phyloP scores from a whole-genome alignment of 1,139 yeast genomes.

The Yamadazyma dushanensis region DNA sequence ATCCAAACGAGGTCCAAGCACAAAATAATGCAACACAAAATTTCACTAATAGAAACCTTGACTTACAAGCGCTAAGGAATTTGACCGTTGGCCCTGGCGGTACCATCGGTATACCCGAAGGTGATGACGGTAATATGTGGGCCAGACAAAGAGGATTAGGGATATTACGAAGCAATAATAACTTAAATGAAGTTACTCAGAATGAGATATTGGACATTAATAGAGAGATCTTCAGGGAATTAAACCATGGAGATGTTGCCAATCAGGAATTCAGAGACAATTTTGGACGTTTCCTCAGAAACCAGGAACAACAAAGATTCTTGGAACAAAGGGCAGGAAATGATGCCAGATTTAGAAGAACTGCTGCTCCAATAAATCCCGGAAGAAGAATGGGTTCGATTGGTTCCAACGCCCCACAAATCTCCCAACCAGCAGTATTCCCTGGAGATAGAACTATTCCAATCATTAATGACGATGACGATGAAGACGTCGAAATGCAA shows the following conservation, averaged over 20 bases:
- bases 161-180: slow-evolving; percentile 17
- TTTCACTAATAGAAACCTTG: slow-evolving; percentile 8
- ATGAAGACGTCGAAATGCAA: slow-evolving; percentile 36
- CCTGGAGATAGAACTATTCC: slow-evolving; percentile 30
- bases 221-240: slow-evolving; percentile 36
- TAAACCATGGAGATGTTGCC: slow-evolving; percentile 34
- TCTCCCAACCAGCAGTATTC: slow-evolving; percentile 45
- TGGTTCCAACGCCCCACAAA: slow-evolving; percentile 41
- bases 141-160: slow-evolving; percentile 39
- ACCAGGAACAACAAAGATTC: slow-evolving; percentile 27
- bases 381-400: slow-evolving; percentile 7
- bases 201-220: slow-evolving; percentile 32
- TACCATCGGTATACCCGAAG: not conserved
- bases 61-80: slow-evolving; percentile 3
- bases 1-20: not conserved
- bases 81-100: slow-evolving; percentile 6
- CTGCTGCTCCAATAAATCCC: not conserved
- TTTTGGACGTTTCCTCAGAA: slow-evolving; percentile 34
- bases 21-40: slow-evolving; percentile 1
- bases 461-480: slow-evolving; percentile 26
- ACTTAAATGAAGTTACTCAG: slow-evolving; percentile 16
- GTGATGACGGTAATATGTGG: slow-evolving; percentile 29
- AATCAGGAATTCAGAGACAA: slow-evolving; percentile 43
- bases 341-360: not conserved
- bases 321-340: slow-evolving; percentile 5